Percentiles rank a stretch among this genome's conserved stretches.
Conservation (phyloP, 2,329 filamentous ascomycete species). For the Neonectria hederae region DNA sequence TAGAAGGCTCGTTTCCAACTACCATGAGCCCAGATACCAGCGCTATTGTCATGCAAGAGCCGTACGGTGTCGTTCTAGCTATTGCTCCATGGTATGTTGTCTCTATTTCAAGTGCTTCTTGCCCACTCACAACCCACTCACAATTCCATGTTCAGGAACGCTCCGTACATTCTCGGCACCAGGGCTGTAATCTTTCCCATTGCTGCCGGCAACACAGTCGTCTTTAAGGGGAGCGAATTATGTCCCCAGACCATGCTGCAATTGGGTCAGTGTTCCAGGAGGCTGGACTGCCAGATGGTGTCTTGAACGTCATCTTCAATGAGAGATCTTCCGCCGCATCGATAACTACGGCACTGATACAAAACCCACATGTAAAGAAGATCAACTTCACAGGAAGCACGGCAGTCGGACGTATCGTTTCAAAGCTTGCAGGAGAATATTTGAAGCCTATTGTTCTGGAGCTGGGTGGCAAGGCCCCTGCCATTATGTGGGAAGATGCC, state of each 20-base stretch:
- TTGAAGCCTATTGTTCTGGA: slow-evolving; percentile 85
- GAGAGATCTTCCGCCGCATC: slow-evolving; percentile 72
- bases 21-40: slow-evolving; percentile 44
- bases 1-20: slow-evolving; percentile 51
- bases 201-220: slow-evolving; percentile 79
- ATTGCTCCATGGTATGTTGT: slow-evolving; percentile 79
- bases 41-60: slow-evolving; percentile 77
- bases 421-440: slow-evolving; percentile 72
- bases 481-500: slow-evolving; percentile 83
- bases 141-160: slow-evolving; percentile 56
- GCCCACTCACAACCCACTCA: background rate
- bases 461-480: slow-evolving; percentile 82
- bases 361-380: slow-evolving; percentile 75
- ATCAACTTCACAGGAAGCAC: slow-evolving; percentile 89
- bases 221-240: slow-evolving; percentile 77
- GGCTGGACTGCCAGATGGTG: slow-evolving; percentile 80
- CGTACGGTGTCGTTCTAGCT: slow-evolving; percentile 80
- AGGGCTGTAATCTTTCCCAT: slow-evolving; percentile 70
- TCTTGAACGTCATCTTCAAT: slow-evolving; percentile 75
- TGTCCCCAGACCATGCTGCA: slow-evolving; percentile 70
- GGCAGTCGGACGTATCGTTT: slow-evolving; percentile 76
- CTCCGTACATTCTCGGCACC: slow-evolving; percentile 63
- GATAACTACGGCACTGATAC: slow-evolving; percentile 74
- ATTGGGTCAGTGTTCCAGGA: slow-evolving; percentile 73
- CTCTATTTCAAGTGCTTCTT: background rate